Evolutionary conservation across 345 rosid species (phyloP), one percentile per base, ranked within the genome.

Genomic region (Populus ilicifolia): DNA sequence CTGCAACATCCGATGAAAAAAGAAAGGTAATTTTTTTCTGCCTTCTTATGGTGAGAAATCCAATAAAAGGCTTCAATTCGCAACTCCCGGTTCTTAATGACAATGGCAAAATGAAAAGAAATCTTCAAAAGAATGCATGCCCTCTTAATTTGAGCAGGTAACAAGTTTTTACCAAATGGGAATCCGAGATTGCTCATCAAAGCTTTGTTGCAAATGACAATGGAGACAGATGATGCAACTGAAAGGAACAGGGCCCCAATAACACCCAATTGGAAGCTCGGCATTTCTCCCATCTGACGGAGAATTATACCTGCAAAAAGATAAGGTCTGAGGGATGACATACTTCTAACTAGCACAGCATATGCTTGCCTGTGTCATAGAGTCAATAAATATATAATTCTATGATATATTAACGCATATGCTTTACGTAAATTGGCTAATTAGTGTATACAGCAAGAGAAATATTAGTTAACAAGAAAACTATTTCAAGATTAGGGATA

Each of bases 191-290:
- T 90, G 88, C 97, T 91, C 99, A 96, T 96, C 80, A 96, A 83
- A 85, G 99, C 99, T 88, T 96, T 96, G 89, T 96, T 96, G 90
- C 99, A 93, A n/a, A 96, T 96, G 80, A 96, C 99, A 83, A 96
- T 93, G 77, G 99, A 93, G 75, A 96, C 98, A 59, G 99, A 96
- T 67, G 99, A 96, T 69, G 97, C 97, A 78, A 96, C 98, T 3
- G 99, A 96, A 25, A 96, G 90, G 75, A 96, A 92, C 81, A 96
- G 87, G 27, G 99, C 98, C 62, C 99, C 97, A 35, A 91, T 80
- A 68, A 96, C 92, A 63, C 99, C 98, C 84, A 93, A 80, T 85
- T 92, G 98, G 84, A 90, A 83, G 73, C 90, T 85, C 75, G 92
- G 78, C 92, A 90, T 91, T 80, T 91, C 98, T 83, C 99, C 97